Percentiles rank a stretch among this genome's conserved stretches.
These are phyloP conservation scores for Neckera pumila DNA, from an alignment of 225 moss, liverwort and hornwort genomes.

Conservation along the genomic window DNA sequence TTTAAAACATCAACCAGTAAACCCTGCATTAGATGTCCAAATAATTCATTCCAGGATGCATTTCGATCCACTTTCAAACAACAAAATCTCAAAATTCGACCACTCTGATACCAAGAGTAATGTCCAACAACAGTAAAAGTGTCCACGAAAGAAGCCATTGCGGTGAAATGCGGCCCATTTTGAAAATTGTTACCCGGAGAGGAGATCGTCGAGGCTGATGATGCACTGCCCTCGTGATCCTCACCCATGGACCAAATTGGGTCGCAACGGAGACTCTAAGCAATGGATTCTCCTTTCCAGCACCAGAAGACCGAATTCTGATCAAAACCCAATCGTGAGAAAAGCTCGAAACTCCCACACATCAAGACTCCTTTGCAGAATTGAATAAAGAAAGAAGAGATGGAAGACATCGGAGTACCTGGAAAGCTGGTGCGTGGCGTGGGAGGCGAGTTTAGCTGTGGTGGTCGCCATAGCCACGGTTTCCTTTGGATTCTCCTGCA, in stretches of 20 bases:
- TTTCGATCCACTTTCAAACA: neutral
- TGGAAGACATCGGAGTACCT: neutral
- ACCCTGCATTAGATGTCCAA: neutral
- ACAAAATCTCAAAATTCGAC: neutral
- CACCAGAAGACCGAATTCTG: neutral
- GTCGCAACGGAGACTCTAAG: neutral
- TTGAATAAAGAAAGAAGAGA: neutral
- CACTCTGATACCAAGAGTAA: neutral
- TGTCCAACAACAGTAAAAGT: neutral
- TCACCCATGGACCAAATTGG: neutral
- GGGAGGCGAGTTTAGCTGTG: neutral
- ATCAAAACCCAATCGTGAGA: neutral
- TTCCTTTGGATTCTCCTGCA: neutral
- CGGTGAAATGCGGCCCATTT: neutral
- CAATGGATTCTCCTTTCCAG: neutral
- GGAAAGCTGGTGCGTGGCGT: neutral
- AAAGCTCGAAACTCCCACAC: neutral
- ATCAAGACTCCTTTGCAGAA: neutral
- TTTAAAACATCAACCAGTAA: neutral
- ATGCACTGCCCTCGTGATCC: neutral
- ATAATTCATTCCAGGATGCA: neutral
- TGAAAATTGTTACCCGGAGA: conserved; percentile 2
- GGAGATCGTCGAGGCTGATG: neutral
- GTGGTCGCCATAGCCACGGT: conserved; percentile 7
- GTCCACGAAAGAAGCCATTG: neutral